A percentile compares a stretch with the other conserved stretches of the same genome.
These are phyloP conservation scores for Leccinum truebloodii DNA, from an alignment of 768 basidiomycete species.

Conservation along the genomic window DNA sequence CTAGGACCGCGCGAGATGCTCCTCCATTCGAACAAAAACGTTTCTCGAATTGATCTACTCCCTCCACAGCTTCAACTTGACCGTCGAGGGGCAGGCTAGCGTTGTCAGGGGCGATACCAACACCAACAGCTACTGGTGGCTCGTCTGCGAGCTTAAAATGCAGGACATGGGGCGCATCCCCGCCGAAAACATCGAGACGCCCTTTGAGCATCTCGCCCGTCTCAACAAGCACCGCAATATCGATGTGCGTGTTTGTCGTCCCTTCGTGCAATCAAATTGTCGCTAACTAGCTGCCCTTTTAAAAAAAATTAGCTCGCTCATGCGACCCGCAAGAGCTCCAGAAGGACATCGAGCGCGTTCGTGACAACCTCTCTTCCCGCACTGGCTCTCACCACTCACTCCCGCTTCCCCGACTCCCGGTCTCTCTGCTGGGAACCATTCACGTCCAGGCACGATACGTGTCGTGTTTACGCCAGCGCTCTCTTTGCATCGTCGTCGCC, in stretches of 20 bases:
- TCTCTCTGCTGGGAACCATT: conserved; percentile 29
- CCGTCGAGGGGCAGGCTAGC: conserved; percentile 97
- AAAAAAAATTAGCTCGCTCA: conserved; percentile 29
- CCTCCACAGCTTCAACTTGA: conserved; percentile 96
- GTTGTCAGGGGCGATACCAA: conserved; percentile 99
- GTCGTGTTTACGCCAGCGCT: conserved; percentile 76
- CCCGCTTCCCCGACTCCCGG: conserved; percentile 49
- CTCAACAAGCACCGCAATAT: conserved; percentile 97
- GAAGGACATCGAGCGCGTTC: conserved; percentile 57
- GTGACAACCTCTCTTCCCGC: conserved; percentile 45
- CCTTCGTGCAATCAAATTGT: neutral
- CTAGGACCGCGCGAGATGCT: conserved; percentile 70
- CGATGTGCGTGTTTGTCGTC: conserved; percentile 60
- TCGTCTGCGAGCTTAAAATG: conserved; percentile 96
- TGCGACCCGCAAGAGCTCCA: conserved; percentile 52
- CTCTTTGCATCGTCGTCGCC: conserved; percentile 67
- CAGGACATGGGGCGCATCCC: conserved; percentile 99
- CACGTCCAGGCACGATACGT: conserved; percentile 37
- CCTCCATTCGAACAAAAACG: conserved; percentile 89
- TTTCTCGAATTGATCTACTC: conserved; percentile 90
- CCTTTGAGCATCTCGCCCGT: conserved; percentile 91
- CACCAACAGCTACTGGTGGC: conserved; percentile 99
- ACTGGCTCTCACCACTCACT: conserved; percentile 48
- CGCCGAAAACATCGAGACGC: conserved; percentile 99
- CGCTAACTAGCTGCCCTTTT: neutral